A percentile compares a stretch with the other conserved stretches of the same genome.
phyloP scores from a whole-genome alignment of 2,329 filamentous ascomycete genomes.

The Sclerotinia trifoliorum region DNA sequence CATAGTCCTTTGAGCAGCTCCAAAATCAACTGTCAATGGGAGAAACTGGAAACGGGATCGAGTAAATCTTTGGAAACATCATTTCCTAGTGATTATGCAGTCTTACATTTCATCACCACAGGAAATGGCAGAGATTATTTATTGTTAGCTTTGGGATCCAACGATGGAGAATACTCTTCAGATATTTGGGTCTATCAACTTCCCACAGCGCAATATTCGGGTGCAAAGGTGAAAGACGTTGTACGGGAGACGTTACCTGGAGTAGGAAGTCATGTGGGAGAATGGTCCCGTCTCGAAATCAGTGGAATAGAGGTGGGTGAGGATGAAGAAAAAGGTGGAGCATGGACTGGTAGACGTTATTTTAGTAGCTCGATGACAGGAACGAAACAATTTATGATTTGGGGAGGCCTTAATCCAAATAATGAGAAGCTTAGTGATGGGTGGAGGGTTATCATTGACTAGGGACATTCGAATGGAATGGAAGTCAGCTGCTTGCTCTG shows the following conservation, averaged over 20 bases:
- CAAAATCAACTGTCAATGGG: not conserved
- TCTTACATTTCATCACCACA: conserved; percentile 3
- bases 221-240: conserved; percentile 10
- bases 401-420: not conserved
- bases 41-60: not conserved
- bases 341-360: conserved; percentile 12
- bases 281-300: conserved; percentile 16
- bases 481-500: not conserved
- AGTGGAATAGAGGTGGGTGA: conserved; percentile 1
- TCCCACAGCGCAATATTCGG: not conserved
- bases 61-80: not conserved
- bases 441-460: conserved; percentile 16
- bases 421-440: conserved; percentile 15
- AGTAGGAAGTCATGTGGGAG: conserved; percentile 6
- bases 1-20: not conserved
- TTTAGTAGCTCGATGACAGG: conserved; percentile 21
- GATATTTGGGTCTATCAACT: conserved; percentile 18
- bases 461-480: not conserved
- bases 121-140: conserved; percentile 17
- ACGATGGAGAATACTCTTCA: not conserved
- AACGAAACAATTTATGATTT: conserved; percentile 16
- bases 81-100: not conserved
- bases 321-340: conserved; percentile 16
- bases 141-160: not conserved
- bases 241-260: conserved; percentile 1